Evolutionary conservation across 371 early-diverging fungal genomes (phyloP).

Genomic region (Chytridium lagenaria): DNA sequence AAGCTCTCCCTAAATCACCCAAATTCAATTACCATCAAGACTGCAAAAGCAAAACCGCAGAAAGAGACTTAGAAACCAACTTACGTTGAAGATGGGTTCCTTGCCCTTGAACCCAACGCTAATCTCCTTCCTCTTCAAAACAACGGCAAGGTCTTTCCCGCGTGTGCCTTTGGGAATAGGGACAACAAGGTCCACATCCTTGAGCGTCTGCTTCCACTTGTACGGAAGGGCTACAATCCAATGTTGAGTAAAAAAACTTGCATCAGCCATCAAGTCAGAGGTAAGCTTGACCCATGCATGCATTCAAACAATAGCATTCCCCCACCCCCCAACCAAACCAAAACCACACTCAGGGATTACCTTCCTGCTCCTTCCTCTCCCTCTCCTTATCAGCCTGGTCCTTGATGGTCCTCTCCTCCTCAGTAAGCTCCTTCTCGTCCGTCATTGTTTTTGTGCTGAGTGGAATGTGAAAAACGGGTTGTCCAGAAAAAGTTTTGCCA

Average conservation of each 20-base stretch:
- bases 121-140: constrained; percentile 69
- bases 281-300: too few relatives aligned
- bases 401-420: constrained; percentile 22
- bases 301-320: too few relatives aligned
- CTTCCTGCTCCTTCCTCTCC: constrained; percentile 69
- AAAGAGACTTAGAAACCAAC: not conserved
- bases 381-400: constrained; percentile 47
- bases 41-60: not conserved
- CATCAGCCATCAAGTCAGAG: constrained; percentile 9
- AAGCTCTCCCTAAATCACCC: constrained; percentile 67
- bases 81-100: constrained; percentile 75
- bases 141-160: constrained; percentile 71
- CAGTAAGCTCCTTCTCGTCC: constrained; percentile 22
- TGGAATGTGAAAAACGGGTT: not conserved
- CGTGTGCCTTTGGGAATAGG: constrained; percentile 79
- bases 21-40: constrained; percentile 12
- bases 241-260: too few relatives aligned
- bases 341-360: too few relatives aligned
- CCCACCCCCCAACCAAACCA: too few relatives aligned
- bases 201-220: constrained; percentile 85
- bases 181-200: constrained; percentile 81
- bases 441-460: not conserved
- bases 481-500: not conserved
- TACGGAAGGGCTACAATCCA: constrained; percentile 73
- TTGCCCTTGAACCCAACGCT: constrained; percentile 80